Evolutionary conservation across 2,329 filamentous ascomycete species (phyloP), one percentile per base, ranked within the genome.

Genomic region (Annulohypoxylon truncatum): DNA sequence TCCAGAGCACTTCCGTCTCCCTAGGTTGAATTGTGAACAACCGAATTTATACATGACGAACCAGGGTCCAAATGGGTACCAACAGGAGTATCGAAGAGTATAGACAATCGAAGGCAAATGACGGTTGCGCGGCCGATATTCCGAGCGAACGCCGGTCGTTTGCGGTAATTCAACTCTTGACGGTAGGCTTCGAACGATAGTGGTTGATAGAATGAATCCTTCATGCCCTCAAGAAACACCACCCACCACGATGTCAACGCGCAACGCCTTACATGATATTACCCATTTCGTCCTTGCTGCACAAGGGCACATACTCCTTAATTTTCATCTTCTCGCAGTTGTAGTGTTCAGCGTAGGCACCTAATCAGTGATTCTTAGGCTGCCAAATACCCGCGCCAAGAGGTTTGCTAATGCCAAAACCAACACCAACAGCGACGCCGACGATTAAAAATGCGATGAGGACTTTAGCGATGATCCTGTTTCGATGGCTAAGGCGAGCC

Each of bases 331-430:
- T 40, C 47, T 38, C 5, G 47, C 26, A 29, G 7, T 13, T 9
- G 31, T 24, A 31, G 18, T 42, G 18, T 20, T 4, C 10, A 12
- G 24, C 7, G 12, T 22, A 35, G 38, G 53, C n/a, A 29, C 31
- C 47, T 44, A 35, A 55, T 74, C 35, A 77, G 53, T 69, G 51
- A 51, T 75, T 67, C 26, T 72, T 66, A 51, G 74, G 82, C 77
- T 79, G 77, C 87, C 87, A 89, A 69, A 89, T 86, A 13, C 82
- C 81, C n/a, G 87, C 87, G 10, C 84, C 83, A 1, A 89, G 79
- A 2, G 86, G 83, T 76, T 87, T 89, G 81, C 86, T 89, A 70
- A 90, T 81, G 51, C 87, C 87, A 47, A 90, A 81, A 20, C 87
- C 87, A 20, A 90, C 74, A 44, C 81, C 85, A 8, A 89, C 81